These are phyloP conservation scores for Colletotrichum melonis DNA, from an alignment of 2,329 filamentous ascomycete species.

Conservation along the genomic window DNA sequence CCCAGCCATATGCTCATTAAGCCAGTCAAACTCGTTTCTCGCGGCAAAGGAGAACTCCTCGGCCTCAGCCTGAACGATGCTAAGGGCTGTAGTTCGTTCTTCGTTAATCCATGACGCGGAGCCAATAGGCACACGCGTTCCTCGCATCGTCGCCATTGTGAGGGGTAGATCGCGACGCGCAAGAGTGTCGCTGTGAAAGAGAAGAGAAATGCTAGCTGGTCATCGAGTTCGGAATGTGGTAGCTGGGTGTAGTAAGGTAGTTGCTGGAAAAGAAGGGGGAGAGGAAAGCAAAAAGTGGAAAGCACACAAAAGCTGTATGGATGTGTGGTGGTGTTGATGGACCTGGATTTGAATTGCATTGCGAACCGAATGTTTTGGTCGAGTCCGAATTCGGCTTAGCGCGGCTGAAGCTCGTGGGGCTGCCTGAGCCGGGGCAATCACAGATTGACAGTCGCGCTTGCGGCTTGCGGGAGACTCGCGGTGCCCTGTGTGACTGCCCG, in stretches of 20 bases:
- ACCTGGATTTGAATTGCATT: constrained; percentile 33
- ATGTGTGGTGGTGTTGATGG: constrained; percentile 35
- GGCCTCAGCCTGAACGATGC: constrained; percentile 82
- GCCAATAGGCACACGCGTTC: constrained; percentile 77
- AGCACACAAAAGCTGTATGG: constrained; percentile 28
- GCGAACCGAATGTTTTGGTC: constrained; percentile 52
- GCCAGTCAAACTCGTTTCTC: constrained; percentile 94
- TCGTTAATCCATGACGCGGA: constrained; percentile 87
- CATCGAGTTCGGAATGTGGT: constrained; percentile 34
- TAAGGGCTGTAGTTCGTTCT: constrained; percentile 82
- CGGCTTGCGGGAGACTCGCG: constrained; percentile 7
- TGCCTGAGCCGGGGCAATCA: constrained; percentile 28
- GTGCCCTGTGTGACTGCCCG: too few relatives aligned
- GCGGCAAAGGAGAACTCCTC: constrained; percentile 95
- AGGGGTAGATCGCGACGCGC: constrained; percentile 24
- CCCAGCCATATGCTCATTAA: constrained; percentile 98
- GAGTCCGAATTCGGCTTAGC: constrained; percentile 48
- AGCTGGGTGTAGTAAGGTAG: constrained; percentile 26
- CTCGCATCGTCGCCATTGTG: constrained; percentile 56
- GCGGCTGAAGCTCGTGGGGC: constrained; percentile 30
- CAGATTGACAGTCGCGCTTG: constrained; percentile 33
- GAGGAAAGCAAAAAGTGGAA: constrained; percentile 37
- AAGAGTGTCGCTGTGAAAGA: constrained; percentile 30
- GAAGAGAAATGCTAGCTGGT: constrained; percentile 30
- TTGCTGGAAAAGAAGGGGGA: constrained; percentile 30